phyloP scores from a whole-genome alignment of 306 rosid genomes.

The Sechiopsis laciniata region DNA sequence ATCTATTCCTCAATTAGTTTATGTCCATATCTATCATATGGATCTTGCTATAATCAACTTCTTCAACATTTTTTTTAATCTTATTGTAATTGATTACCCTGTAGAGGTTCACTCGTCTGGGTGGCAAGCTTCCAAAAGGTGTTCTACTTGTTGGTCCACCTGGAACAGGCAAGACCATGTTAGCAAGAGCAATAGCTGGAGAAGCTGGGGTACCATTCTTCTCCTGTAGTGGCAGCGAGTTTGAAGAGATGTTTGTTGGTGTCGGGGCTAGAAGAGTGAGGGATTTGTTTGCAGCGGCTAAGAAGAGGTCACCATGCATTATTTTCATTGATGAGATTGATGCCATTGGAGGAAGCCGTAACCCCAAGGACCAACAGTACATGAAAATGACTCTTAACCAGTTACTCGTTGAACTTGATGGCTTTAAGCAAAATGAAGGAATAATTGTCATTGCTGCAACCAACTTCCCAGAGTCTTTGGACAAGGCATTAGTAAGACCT shows the following conservation, averaged over 20 bases:
- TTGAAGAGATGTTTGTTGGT: constrained; percentile 92
- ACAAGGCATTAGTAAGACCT: constrained; percentile 89
- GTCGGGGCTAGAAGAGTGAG: constrained; percentile 97
- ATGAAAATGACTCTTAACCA: constrained; percentile 88
- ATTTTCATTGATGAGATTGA: constrained; percentile 93
- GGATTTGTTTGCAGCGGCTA: constrained; percentile 82
- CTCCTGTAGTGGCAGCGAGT: constrained; percentile 90
- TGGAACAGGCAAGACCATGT: constrained; percentile 93
- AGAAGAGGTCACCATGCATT: constrained; percentile 82
- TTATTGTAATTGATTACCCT: constrained; percentile 26
- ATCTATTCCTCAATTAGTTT: neutral
- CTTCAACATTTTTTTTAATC: neutral
- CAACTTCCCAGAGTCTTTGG: constrained; percentile 78
- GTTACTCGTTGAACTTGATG: constrained; percentile 89
- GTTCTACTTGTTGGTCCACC: constrained; percentile 94
- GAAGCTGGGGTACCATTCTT: constrained; percentile 98
- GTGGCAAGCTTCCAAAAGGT: constrained; percentile 95
- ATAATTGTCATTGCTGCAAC: constrained; percentile 94
- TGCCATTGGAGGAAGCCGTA: constrained; percentile 85
- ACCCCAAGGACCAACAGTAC: constrained; percentile 67
- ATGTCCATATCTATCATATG: neutral
- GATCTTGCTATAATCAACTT: neutral
- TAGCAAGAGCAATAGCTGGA: constrained; percentile 95
- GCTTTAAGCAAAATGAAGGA: constrained; percentile 93
- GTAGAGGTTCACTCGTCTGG: constrained; percentile 95